Base-by-base conservation (phyloP, 805 yeast genomes). In the Candida mattraensis region DNA sequence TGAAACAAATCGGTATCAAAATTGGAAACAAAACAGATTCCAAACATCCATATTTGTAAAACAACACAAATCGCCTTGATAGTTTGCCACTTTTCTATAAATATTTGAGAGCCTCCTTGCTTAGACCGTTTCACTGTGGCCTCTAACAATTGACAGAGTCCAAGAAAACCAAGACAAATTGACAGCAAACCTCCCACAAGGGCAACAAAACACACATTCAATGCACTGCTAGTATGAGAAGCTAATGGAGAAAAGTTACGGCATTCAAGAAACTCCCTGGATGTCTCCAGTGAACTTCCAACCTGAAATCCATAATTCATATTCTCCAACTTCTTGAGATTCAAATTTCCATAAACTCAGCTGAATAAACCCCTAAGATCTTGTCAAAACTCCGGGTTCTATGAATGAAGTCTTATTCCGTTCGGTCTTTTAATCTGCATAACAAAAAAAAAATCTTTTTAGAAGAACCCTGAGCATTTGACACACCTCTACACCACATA, bases 151-250 rank as follows among this genome's bases (percentile, higher is more conserved):
- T 61, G 63, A 14, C 28, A 42, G 1, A 46, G 12, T 5, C 60
- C 64, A 3, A 40, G 5, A 5, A 50, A 4, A 0, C 32, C 38
- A 11, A 52, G 42, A 0, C 44, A 3, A 1, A 30, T 12, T 1
- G 59, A 28, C 3, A 39, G 17, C 5, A 18, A n/a, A 1, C 32
- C 37, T 26, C 45, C 44, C 5, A 53, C 26, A 11, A 51, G 16
- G 1, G 58, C 46, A 5, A 58, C 35, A 42, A 63, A 63, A 34
- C 65, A 60, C 6, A 60, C 59, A 14, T 47, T 57, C 28, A 63
- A 27, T 1, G 62, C 48, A 34, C 53, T 60, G 5, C 53, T 16
- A 5, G n/a, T 24, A 8, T 34, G 31, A 16, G 13, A 16, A 2
- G 31, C 35, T 11, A 36, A 21, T 6, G 39, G 39, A 12, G 31